Percentiles rank a stretch among this genome's conserved stretches.
These are phyloP conservation scores for Chalciporus sp. DNA, from an alignment of 1,284 basidiomycete genomes.

Conservation along the genomic window DNA sequence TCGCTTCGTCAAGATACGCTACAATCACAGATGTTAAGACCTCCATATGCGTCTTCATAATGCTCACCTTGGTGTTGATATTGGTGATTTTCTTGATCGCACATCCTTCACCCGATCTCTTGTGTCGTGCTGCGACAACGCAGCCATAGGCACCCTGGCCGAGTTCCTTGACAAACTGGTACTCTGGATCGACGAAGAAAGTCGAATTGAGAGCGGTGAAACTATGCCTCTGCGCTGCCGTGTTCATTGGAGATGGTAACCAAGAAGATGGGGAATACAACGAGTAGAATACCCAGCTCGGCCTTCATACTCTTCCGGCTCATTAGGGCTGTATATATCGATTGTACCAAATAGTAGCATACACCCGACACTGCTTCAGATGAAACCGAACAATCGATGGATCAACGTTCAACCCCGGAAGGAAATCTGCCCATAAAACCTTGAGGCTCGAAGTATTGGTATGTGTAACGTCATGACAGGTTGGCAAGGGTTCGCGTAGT, in stretches of 20 bases:
- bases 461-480: neutral
- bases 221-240: slow-evolving; percentile 56
- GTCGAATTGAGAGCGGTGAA: slow-evolving; percentile 82
- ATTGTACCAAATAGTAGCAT: slow-evolving; percentile 32
- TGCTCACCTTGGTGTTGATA: slow-evolving; percentile 88
- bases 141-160: slow-evolving; percentile 95
- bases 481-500: slow-evolving; percentile 1
- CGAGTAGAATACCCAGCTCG: neutral
- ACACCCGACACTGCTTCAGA: slow-evolving; percentile 12
- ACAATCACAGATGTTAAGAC: slow-evolving; percentile 7
- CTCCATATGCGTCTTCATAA: neutral
- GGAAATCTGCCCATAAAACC: neutral
- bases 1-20: slow-evolving; percentile 94
- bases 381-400: neutral
- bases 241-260: slow-evolving; percentile 10
- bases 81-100: slow-evolving; percentile 98
- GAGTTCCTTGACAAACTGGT: slow-evolving; percentile 93
- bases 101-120: slow-evolving; percentile 84
- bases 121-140: slow-evolving; percentile 85
- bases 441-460: too few relatives aligned
- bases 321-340: slow-evolving; percentile 27
- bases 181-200: slow-evolving; percentile 89
- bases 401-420: neutral
- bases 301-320: neutral
- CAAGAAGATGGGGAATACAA: slow-evolving; percentile 2